These are phyloP conservation scores for Beta macrorhiza DNA, from an alignment of 179 eudicot species.

Conservation along the genomic window DNA sequence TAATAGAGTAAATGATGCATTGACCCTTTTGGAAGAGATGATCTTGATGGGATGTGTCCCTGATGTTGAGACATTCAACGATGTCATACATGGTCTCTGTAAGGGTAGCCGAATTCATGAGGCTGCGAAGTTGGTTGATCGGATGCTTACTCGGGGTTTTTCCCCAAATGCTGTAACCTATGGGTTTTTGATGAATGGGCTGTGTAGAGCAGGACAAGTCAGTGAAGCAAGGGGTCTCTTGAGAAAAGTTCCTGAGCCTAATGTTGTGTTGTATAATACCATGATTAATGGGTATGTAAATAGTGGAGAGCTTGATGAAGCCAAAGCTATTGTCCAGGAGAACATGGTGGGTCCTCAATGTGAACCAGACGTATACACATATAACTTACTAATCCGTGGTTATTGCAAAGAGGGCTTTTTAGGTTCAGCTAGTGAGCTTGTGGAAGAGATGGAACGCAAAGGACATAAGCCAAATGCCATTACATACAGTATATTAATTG, in stretches of 20 bases:
- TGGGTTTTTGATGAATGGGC: conserved; percentile 67
- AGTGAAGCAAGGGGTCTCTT: conserved; percentile 69
- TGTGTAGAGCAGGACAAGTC: conserved; percentile 62
- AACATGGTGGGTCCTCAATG: conserved; percentile 44
- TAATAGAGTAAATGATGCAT: conserved; percentile 66
- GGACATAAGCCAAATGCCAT: conserved; percentile 58
- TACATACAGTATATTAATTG: conserved; percentile 72
- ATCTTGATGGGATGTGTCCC: conserved; percentile 85
- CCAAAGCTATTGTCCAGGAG: conserved; percentile 51
- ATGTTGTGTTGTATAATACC: conserved; percentile 59
- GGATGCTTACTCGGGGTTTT: conserved; percentile 78
- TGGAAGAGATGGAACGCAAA: conserved; percentile 58
- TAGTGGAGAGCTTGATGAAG: conserved; percentile 67
- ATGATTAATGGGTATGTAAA: conserved; percentile 74
- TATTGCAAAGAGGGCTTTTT: conserved; percentile 62
- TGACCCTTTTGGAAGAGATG: conserved; percentile 85
- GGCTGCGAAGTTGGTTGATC: conserved; percentile 81
- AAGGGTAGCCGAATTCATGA: conserved; percentile 59
- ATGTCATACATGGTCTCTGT: conserved; percentile 76
- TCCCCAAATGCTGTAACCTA: conserved; percentile 65
- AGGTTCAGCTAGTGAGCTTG: conserved; percentile 51
- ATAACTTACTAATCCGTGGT: conserved; percentile 68
- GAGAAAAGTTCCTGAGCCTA: conserved; percentile 72
- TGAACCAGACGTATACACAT: conserved; percentile 67
- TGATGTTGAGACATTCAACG: conserved; percentile 85